Base-by-base conservation (phyloP, 2,329 filamentous ascomycete species). In the Aspergillus melleus region DNA sequence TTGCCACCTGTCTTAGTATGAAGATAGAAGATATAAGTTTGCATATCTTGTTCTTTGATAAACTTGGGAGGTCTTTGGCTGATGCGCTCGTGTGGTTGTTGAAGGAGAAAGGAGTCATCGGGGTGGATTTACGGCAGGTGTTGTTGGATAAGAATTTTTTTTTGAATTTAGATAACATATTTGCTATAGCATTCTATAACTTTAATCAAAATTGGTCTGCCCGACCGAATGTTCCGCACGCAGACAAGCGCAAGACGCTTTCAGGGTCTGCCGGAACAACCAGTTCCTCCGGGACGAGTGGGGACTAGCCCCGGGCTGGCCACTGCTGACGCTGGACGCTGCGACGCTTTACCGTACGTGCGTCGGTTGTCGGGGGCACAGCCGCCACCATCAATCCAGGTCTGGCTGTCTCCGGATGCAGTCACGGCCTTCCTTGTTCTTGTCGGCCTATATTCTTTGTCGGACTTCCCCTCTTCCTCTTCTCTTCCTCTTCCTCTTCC, bases 361-460 rank as follows among this genome's bases (percentile, higher is more conserved):
- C 14, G 11, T 42, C 61, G 59, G 64, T 66, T 61, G 64, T 64
- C 64, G 49, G 63, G 64, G 64, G 52, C 64, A 66, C 64, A 63
- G 63, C 61, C 64, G 62, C 63, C 61, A 63, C 61, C 53, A 52
- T 30, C 20, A 29, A 19, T 52, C 29, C 29, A 50, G 11, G 20
- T 42, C 32, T 16, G 49, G 52, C 36, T 22, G 16, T 49, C 50
- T 52, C 58, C 61, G 61, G 29, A 59, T 61, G 60, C 60, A 61
- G 57, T 55, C 20, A 52, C 30, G 20, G 14, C 46, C 22, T 16
- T 29, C 46, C 22, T 16, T 29, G 26, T 29, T 36, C 30, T 42
- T 11, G 19, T n/a, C 36, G 32, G n/a, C 53, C 52, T 19, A 42
- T 42, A 47, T 47, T 47, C 44, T 52, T 36, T 44, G 12, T 19